Conservation (phyloP, 495 filamentous ascomycete genomes). For the Tuber calosporum region DNA sequence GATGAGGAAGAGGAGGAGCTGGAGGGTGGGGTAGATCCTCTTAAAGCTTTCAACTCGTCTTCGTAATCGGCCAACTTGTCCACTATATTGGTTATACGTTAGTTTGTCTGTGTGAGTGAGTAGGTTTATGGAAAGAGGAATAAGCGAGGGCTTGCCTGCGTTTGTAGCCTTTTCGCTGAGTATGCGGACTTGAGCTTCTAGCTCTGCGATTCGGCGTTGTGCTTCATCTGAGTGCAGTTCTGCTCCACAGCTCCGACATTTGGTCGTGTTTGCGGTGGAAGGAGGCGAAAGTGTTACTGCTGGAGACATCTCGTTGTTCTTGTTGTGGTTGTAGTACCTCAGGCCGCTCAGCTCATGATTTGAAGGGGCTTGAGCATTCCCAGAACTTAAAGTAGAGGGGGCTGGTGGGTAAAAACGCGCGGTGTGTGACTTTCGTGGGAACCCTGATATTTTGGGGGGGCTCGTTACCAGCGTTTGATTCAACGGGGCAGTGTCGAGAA, state of each 20-base stretch:
- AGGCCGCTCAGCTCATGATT: conserved; percentile 1
- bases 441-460: neutral
- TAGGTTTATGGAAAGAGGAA: neutral
- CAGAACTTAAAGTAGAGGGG: neutral
- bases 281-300: conserved; percentile 15
- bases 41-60: conserved; percentile 69
- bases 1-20: conserved; percentile 36
- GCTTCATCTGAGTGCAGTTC: conserved; percentile 44
- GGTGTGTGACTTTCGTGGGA: neutral
- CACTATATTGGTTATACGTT: conserved; percentile 11
- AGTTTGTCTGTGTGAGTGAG: neutral
- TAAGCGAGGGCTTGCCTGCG: conserved; percentile 54
- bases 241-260: conserved; percentile 29
- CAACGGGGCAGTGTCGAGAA: neutral
- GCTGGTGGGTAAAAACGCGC: neutral
- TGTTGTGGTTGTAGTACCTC: conserved; percentile 4
- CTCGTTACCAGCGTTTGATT: neutral
- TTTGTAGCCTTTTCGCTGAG: conserved; percentile 70
- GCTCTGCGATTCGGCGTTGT: conserved; percentile 65
- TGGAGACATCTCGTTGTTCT: conserved; percentile 23
- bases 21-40: conserved; percentile 26
- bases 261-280: conserved; percentile 12
- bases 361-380: neutral
- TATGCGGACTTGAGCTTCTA: conserved; percentile 61
- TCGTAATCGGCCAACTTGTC: conserved; percentile 90